A percentile compares a stretch with the other conserved stretches of the same genome.
Evolutionary conservation across 140 eudicot genomes (phyloP).

Genomic region (Ambrosia hybrid): DNA sequence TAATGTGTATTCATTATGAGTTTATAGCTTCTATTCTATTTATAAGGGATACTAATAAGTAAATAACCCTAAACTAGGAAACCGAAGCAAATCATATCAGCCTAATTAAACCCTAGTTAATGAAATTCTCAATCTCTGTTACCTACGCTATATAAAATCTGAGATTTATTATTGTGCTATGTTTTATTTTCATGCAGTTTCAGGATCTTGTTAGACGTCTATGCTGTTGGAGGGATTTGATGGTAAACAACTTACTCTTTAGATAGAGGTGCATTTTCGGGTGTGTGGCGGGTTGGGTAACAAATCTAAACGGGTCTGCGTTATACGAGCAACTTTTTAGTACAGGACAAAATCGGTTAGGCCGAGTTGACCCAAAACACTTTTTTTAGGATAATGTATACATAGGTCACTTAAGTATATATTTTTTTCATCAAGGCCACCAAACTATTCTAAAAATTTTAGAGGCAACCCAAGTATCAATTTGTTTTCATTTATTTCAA

Average conservation of each 20-base stretch:
- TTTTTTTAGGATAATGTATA: neutral
- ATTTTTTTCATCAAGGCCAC: neutral
- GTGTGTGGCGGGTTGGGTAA: slow-evolving; percentile 1
- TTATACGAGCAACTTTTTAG: neutral
- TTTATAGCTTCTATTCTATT: neutral
- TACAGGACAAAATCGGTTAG: neutral
- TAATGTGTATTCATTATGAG: neutral
- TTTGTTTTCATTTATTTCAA: neutral
- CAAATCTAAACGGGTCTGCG: neutral
- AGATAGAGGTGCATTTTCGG: neutral
- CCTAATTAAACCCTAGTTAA: neutral
- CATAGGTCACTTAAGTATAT: neutral
- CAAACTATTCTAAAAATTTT: neutral
- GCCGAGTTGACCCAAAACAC: neutral
- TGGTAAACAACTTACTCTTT: slow-evolving; percentile 55
- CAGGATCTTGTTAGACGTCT: slow-evolving; percentile 73
- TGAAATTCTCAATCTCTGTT: neutral
- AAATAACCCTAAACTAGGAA: neutral
- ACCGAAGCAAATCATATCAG: neutral
- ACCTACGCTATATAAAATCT: neutral
- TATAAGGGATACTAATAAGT: neutral
- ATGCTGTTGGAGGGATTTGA: slow-evolving; percentile 92
- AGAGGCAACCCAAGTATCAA: neutral
- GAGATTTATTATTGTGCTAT: neutral
- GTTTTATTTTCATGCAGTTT: slow-evolving; percentile 43